Percentiles rank a stretch among this genome's conserved stretches.
Conservation (phyloP, 2,329 filamentous ascomycete genomes). For the Microsporum audouinii region DNA sequence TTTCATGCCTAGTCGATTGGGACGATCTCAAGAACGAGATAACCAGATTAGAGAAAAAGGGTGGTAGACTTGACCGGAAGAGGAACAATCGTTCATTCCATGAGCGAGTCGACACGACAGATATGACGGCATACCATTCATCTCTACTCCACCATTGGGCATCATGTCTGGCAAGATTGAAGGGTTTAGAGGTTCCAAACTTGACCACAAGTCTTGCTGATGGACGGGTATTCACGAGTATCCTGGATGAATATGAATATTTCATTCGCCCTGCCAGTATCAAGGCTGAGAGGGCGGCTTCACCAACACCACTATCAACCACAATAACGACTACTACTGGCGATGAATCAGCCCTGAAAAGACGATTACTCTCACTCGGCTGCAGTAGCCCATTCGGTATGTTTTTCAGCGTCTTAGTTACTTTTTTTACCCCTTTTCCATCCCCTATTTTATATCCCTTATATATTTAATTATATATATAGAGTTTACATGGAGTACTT, state of each 20-base stretch:
- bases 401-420: conserved; percentile 10
- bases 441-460: conserved; percentile 6
- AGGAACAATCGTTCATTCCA: conserved; percentile 14
- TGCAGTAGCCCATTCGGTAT: conserved; percentile 36
- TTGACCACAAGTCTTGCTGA: conserved; percentile 49
- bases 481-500: neutral
- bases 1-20: conserved; percentile 45
- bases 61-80: conserved; percentile 8
- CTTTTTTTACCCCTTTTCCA: neutral
- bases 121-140: conserved; percentile 21
- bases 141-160: conserved; percentile 48
- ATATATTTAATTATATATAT: neutral
- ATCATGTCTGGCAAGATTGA: conserved; percentile 37
- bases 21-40: conserved; percentile 44
- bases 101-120: conserved; percentile 20
- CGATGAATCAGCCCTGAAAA: conserved; percentile 17
- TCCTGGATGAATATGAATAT: conserved; percentile 46
- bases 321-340: neutral
- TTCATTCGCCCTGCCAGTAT: neutral
- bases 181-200: conserved; percentile 40
- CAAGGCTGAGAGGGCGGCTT: neutral
- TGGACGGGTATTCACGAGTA: conserved; percentile 42
- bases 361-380: conserved; percentile 29
- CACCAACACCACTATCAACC: neutral
- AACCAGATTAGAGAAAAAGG: neutral